Evolutionary conservation across 1,139 yeast genomes (phyloP).

Genomic region (Sporopachydermia cereana): DNA sequence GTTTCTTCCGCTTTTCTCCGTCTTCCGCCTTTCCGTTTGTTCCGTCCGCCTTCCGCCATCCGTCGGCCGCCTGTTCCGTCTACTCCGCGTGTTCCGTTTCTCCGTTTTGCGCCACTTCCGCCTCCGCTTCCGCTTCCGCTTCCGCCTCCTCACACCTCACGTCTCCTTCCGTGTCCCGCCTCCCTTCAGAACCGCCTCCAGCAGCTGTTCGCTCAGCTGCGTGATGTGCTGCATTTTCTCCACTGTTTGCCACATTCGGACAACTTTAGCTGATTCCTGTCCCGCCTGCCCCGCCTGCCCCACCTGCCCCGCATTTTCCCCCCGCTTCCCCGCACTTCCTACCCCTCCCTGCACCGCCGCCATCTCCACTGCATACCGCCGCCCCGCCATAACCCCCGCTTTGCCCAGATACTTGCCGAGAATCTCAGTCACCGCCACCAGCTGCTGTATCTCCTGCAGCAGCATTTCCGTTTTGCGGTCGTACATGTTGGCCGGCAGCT

Average conservation of each 20-base stretch:
- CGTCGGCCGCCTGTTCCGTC: too few species aligned
- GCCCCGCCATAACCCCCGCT: background rate
- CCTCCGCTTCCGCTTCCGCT: too few species aligned
- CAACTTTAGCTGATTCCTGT: too few species aligned
- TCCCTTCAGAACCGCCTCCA: background rate
- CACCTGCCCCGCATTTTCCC: background rate
- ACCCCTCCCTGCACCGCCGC: background rate
- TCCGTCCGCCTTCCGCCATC: too few species aligned
- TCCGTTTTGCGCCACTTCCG: background rate
- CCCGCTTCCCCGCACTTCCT: background rate
- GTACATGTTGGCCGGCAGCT: background rate
- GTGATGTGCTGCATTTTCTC: background rate
- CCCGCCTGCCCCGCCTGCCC: too few species aligned
- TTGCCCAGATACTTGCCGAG: slow-evolving; percentile 1
- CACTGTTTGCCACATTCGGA: background rate
- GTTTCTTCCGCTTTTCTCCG: background rate
- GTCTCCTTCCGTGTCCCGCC: background rate
- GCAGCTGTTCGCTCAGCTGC: background rate
- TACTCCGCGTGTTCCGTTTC: background rate
- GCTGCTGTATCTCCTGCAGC: background rate
- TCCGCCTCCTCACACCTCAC: background rate
- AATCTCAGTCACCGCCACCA: background rate
- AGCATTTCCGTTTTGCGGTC: slow-evolving; percentile 3
- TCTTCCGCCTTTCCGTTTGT: background rate
- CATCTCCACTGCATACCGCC: background rate